Conservation (phyloP, 2,329 filamentous ascomycete genomes). For the Ophiostoma triangulosporum region DNA sequence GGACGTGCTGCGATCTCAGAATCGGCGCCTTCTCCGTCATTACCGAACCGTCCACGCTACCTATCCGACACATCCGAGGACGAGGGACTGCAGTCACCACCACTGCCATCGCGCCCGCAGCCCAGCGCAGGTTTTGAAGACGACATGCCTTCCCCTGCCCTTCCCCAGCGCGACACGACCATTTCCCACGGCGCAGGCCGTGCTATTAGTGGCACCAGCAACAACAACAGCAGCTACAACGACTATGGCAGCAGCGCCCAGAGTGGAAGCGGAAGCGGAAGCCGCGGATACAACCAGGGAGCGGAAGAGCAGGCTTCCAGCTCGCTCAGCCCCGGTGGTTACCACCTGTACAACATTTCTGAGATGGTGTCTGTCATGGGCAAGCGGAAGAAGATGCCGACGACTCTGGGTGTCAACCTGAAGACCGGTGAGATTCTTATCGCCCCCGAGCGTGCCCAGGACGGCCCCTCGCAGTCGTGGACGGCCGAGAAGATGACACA, state of each 20-base stretch:
- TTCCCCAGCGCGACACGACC: conserved; percentile 12
- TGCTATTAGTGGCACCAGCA: neutral
- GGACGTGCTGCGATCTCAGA: conserved; percentile 21
- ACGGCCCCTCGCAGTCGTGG: conserved; percentile 85
- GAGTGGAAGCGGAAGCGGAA: conserved; percentile 15
- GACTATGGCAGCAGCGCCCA: neutral
- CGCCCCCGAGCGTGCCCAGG: conserved; percentile 68
- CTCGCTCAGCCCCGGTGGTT: conserved; percentile 57
- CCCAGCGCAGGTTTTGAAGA: conserved; percentile 34
- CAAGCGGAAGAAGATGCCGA: conserved; percentile 96
- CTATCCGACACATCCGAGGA: conserved; percentile 58
- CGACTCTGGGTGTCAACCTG: conserved; percentile 87
- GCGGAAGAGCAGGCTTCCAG: conserved; percentile 17
- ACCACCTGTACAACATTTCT: conserved; percentile 91
- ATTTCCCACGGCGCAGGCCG: neutral
- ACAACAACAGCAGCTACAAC: neutral
- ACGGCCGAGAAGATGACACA: conserved; percentile 89
- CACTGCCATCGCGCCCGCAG: conserved; percentile 48
- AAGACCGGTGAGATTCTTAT: conserved; percentile 82
- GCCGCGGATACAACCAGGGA: conserved; percentile 19
- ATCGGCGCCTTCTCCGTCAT: conserved; percentile 33
- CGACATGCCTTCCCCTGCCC: conserved; percentile 17
- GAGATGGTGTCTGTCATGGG: conserved; percentile 97
- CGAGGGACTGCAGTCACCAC: conserved; percentile 42
- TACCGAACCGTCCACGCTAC: conserved; percentile 38